These are phyloP conservation scores for Cucurbita argyrosperma DNA, from an alignment of 306 rosid species.

Conservation along the genomic window DNA sequence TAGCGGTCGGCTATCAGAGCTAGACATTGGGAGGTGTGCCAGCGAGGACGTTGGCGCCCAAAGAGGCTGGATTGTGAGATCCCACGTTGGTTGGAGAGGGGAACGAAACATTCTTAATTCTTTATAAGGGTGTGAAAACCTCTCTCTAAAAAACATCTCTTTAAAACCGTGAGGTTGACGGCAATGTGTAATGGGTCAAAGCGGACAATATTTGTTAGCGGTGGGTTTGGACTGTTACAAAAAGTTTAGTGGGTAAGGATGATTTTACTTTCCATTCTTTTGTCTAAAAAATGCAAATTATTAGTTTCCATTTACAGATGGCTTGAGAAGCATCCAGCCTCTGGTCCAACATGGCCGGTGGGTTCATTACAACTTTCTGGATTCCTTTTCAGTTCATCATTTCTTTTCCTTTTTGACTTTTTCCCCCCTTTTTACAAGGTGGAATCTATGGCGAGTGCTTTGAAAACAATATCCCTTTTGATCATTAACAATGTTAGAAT, in stretches of 20 bases:
- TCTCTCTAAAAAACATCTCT: too few species aligned
- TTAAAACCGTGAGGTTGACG: too few species aligned
- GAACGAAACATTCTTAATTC: too few species aligned
- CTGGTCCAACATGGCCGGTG: conserved; percentile 26
- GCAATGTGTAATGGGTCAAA: fast-evolving
- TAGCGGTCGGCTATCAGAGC: too few species aligned
- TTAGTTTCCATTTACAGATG: conserved; percentile 21
- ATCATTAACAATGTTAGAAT: background rate
- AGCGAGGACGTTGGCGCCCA: too few species aligned
- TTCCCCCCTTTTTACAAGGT: conserved; percentile 5
- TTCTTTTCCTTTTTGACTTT: conserved; percentile 15
- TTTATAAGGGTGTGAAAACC: too few species aligned
- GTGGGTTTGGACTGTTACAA: too few species aligned
- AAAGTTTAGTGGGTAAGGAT: background rate
- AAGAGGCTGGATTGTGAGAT: too few species aligned
- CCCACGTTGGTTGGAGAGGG: too few species aligned
- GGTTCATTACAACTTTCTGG: conserved; percentile 2
- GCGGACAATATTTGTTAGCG: too few species aligned
- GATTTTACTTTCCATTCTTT: conserved; percentile 9
- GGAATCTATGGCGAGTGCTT: conserved; percentile 26
- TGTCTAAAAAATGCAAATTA: background rate
- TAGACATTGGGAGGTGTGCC: too few species aligned
- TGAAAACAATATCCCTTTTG: conserved; percentile 4
- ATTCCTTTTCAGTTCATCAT: conserved; percentile 4
- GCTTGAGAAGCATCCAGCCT: conserved; percentile 25